Evolutionary conservation across 352 stramenopile genomes (phyloP).

Genomic region (Phytophthora litchii): DNA sequence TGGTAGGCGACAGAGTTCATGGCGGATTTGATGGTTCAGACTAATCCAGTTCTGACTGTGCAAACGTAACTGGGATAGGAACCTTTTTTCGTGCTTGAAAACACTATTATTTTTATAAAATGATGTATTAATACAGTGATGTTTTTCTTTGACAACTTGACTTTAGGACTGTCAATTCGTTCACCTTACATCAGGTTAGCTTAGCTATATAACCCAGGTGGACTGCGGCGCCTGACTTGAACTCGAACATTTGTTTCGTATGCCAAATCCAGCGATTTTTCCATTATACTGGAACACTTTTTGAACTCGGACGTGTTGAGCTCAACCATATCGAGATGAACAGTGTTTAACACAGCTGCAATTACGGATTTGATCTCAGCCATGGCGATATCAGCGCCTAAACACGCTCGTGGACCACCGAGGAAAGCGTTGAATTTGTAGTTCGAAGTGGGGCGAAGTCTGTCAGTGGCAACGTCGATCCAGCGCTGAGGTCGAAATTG

Average conservation of each 20-base stretch:
- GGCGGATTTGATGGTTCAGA: neutral
- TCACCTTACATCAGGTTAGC: too few species aligned
- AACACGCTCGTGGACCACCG: conserved; percentile 55
- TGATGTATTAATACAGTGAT: too few species aligned
- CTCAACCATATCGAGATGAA: conserved; percentile 5
- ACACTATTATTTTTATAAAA: too few species aligned
- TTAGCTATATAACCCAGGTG: too few species aligned
- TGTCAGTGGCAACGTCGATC: conserved; percentile 44
- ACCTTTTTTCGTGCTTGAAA: too few species aligned
- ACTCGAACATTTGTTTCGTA: conserved; percentile 1
- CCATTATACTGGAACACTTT: too few species aligned
- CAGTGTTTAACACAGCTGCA: conserved; percentile 25
- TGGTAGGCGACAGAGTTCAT: conserved; percentile 8
- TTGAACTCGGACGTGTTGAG: neutral
- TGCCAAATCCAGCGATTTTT: too few species aligned
- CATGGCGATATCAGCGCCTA: conserved; percentile 50
- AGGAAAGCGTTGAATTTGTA: conserved; percentile 69
- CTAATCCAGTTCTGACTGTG: too few species aligned
- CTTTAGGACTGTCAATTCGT: too few species aligned
- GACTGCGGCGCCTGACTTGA: conserved; percentile 7
- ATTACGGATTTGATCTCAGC: conserved; percentile 53
- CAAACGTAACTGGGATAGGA: too few species aligned
- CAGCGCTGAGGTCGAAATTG: conserved; percentile 67
- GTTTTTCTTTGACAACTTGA: too few species aligned
- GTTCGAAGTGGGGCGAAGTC: conserved; percentile 39